Evolutionary conservation across 169 alveolate species (phyloP).

Genomic region (Condylostoma magnum): DNA sequence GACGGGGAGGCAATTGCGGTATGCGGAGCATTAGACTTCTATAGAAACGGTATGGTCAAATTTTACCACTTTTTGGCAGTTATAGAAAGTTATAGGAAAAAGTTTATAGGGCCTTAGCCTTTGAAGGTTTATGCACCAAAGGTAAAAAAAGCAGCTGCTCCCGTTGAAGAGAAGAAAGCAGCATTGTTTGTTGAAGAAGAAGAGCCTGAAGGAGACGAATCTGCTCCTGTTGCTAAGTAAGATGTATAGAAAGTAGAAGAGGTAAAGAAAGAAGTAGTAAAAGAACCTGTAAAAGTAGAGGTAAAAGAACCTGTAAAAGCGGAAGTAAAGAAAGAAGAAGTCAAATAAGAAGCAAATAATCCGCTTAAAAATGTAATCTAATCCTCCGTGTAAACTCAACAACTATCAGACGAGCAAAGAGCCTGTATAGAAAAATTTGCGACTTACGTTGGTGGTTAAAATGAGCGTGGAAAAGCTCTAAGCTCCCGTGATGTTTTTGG

Average conservation of each 20-base stretch:
- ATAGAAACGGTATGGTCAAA: not conserved
- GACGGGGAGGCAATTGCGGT: not conserved
- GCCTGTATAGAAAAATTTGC: not conserved
- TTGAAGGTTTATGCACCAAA: not conserved
- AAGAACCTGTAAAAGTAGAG: no score
- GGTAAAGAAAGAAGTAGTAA: not conserved
- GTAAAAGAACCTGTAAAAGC: no score
- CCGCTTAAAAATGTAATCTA: not conserved
- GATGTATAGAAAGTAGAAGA: not conserved
- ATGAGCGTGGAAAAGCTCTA: not conserved
- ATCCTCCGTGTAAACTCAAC: not conserved
- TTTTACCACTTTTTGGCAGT: conserved; percentile 7
- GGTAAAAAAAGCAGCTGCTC: not conserved
- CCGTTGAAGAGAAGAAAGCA: not conserved
- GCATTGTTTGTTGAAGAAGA: not conserved
- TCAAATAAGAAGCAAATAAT: not conserved
- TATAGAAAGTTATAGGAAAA: conserved; percentile 1
- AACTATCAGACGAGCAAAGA: not conserved
- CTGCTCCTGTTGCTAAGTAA: not conserved
- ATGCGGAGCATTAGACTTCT: not conserved
- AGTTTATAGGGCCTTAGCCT: not conserved
- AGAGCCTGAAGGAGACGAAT: not conserved
- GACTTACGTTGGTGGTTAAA: not conserved
- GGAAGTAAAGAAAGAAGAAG: not conserved
- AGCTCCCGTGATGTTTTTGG: not conserved